Evolutionary conservation across 768 basidiomycete species (phyloP), one percentile per base, ranked within the genome.

Genomic region (Dentipellis fragilis): DNA sequence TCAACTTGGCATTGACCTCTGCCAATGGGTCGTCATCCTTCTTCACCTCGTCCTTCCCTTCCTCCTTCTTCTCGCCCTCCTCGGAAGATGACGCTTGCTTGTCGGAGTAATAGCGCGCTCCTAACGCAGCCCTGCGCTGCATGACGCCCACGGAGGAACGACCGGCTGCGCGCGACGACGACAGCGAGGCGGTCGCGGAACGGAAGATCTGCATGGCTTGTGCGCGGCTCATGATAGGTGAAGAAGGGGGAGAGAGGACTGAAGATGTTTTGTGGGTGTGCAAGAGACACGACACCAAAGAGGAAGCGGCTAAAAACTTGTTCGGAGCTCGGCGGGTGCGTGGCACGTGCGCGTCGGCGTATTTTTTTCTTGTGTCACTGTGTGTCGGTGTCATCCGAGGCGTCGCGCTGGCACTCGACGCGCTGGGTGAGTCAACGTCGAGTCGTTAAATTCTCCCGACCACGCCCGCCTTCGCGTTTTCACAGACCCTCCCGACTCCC

Each of bases 41-140:
- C 55, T 70, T 60, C 55, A 65, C 65, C 58, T 63, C 66, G 58
- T 67, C 64, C 50, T 63, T 63, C 52, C 61, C 63, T 55, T 66
- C 56, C 55, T 54, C 52, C 48, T 61, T 66, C 56, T 65, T 60
- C 49, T 59, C 58, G 42, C 65, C 65, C 34, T 65, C 63, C 51
- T 74, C 56, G 6, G 74, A 57, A 58, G 77, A 76, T 61, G 77
- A 19, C 48, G 48, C 48, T 22, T 49, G 19, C 14, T 49, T 75
- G 55, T 80, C 81, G 42, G 87, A 86, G 67, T 84, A 89, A 59
- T 70, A 69, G 50, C 87, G 83, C 52, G 60, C 58, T 54, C 53
- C 52, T 50, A 65, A 47, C 37, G 51, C 59, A 6, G 64, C 64
- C 38, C 64, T 63, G 52, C 65, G 59, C 38, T 60, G 56, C 14